Base-by-base conservation (phyloP, 345 rosid species). In the Zanthoxylum bungeanum region DNA sequence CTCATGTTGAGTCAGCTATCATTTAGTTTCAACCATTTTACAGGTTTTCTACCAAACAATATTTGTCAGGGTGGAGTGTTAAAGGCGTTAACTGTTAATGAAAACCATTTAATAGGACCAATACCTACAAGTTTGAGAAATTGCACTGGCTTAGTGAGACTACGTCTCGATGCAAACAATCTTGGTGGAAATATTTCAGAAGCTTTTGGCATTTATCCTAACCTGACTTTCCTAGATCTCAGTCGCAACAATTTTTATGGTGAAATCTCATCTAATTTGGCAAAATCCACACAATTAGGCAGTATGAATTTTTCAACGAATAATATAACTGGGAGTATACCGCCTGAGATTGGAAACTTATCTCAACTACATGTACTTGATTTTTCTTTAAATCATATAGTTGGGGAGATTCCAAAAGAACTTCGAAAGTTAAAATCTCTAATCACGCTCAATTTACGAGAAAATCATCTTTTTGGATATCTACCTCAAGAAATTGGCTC, bases 371-470 rank as follows among this genome's bases (percentile, higher is more conserved):
- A 56, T 0, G 1, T 16, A 25, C 77, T 77, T 5, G 65, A 65
- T n/a, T 58, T 81, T 34, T 59, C 67, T 9, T 28, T n/a, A 3
- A 81, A 81, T 51, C 17, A 59, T 4, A 46, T 81, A 5, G 46
- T 5, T 22, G 81, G 79, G 7, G 27, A 50, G 11, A 75, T 81
- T 56, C 79, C 79, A 40, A 7, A 1, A 4, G 22, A 49, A 49
- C 40, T 79, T 39, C 71, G 75, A n/a, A 72, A 56, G 51, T 55
- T 75, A 33, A 59, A 11, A 16, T 64, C 67, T 12, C 71, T 79
- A 17, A 36, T 30, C 56, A 37, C 55, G 39, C 66, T 79, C n/a
- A 55, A 39, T 42, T 68, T 79, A 58, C 42, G 66, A 1, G 3
- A 31, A 11, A 79, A 75, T 22, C 25, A n/a, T 6, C 2, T 52